Conservation (phyloP, 2,329 filamentous ascomycete genomes). For the Fusarium burgessii region DNA sequence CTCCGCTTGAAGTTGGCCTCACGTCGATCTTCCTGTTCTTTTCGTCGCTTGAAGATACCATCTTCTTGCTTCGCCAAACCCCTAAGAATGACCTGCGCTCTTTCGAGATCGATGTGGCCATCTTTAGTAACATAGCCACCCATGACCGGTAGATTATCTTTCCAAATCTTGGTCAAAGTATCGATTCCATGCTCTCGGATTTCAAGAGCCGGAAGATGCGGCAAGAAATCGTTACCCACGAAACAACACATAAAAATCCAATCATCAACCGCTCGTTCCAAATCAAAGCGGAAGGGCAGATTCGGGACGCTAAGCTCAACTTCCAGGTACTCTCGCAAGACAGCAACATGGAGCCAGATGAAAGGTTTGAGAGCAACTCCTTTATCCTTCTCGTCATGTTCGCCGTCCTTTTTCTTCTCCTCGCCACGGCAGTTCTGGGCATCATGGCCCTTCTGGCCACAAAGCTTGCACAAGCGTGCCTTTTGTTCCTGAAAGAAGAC, state of each 20-base stretch:
- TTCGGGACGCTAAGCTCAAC: conserved; percentile 87
- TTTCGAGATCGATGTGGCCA: conserved; percentile 86
- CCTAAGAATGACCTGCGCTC: conserved; percentile 87
- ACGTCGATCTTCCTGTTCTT: conserved; percentile 85
- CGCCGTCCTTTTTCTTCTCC: conserved; percentile 80
- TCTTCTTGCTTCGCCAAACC: conserved; percentile 94
- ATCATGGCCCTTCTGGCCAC: conserved; percentile 92
- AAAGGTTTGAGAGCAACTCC: conserved; percentile 84
- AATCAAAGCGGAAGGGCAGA: conserved; percentile 88
- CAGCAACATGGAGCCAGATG: conserved; percentile 95
- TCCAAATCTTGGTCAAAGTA: conserved; percentile 96
- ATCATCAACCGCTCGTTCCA: conserved; percentile 94
- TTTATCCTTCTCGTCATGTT: conserved; percentile 85
- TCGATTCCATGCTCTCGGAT: conserved; percentile 98
- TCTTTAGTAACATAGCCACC: conserved; percentile 97
- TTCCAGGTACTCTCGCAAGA: conserved; percentile 92
- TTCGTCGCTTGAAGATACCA: conserved; percentile 88
- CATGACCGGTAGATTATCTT: conserved; percentile 90
- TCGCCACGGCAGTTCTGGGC: conserved; percentile 86
- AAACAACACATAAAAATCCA: conserved; percentile 99
- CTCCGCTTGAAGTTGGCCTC: conserved; percentile 84
- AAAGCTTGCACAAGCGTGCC: conserved; percentile 84
- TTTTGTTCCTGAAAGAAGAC: conserved; percentile 93
- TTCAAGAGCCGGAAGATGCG: conserved; percentile 95
- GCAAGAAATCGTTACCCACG: conserved; percentile 97